These are phyloP conservation scores for Morella rubra DNA, from an alignment of 306 rosid genomes.

Conservation along the genomic window DNA sequence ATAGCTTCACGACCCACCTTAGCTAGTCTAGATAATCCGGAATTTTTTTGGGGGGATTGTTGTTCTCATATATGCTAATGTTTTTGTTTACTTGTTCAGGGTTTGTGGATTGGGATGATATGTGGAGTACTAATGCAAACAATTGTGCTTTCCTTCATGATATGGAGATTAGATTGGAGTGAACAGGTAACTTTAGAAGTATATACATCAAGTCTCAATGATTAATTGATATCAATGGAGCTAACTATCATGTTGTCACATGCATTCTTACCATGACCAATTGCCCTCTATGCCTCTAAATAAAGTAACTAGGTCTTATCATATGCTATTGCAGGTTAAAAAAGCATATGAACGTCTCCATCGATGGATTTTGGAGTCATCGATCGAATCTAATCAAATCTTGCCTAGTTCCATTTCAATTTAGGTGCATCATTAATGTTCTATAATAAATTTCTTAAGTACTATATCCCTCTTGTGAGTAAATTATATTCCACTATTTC, in stretches of 20 bases:
- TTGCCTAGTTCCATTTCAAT: not conserved
- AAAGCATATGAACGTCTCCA: not conserved
- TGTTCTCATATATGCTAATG: not conserved
- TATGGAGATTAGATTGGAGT: conserved; percentile 21
- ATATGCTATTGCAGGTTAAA: not conserved
- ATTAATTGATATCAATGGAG: too few species aligned
- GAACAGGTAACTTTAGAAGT: not conserved
- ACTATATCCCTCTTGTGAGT: too few species aligned
- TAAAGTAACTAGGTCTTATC: not conserved
- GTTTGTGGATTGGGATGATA: conserved; percentile 28
- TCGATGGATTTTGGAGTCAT: not conserved
- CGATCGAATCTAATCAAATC: not conserved
- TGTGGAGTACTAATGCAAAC: conserved; percentile 25
- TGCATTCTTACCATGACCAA: too few species aligned
- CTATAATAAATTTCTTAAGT: too few species aligned
- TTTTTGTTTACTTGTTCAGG: not conserved
- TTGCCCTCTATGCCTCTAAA: too few species aligned
- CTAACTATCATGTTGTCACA: not conserved
- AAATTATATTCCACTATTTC: too few species aligned
- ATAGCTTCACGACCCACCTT: too few species aligned
- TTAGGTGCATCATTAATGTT: too few species aligned
- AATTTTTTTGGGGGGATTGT: not conserved
- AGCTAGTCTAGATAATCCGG: too few species aligned
- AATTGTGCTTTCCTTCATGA: conserved; percentile 5
- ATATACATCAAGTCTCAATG: not conserved